Percentiles rank a stretch among this genome's conserved stretches.
These are phyloP conservation scores for Phytopythium kandeliae DNA, from an alignment of 352 stramenopile species.

Conservation along the genomic window DNA sequence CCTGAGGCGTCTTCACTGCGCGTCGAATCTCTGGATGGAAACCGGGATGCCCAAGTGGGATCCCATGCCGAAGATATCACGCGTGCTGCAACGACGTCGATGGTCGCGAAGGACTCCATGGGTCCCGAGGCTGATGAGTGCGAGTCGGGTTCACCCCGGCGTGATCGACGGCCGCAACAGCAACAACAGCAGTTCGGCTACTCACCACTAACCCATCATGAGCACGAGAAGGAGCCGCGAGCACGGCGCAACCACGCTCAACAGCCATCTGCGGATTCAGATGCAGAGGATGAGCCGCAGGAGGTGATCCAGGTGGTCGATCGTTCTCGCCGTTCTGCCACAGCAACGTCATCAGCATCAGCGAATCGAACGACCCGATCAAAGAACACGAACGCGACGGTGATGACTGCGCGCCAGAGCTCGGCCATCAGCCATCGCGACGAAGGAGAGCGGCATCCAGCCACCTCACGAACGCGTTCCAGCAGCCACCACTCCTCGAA, in stretches of 20 bases:
- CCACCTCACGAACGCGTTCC: conserved; percentile 18
- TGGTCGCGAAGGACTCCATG: conserved; percentile 4
- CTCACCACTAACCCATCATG: neutral
- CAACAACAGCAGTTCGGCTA: conserved; percentile 11
- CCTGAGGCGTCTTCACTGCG: neutral
- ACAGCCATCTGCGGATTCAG: conserved; percentile 19
- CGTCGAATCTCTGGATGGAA: conserved; percentile 4
- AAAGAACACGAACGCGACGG: conserved; percentile 24
- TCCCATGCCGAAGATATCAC: neutral
- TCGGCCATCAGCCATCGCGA: conserved; percentile 11
- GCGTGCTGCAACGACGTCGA: neutral
- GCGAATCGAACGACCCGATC: conserved; percentile 32
- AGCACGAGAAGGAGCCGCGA: conserved; percentile 2
- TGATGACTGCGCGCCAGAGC: conserved; percentile 13
- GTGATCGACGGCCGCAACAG: conserved; percentile 9
- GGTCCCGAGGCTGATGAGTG: conserved; percentile 42
- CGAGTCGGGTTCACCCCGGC: conserved; percentile 26
- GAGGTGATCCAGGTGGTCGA: conserved; percentile 38
- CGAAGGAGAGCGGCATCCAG: conserved; percentile 21
- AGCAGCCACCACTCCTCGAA: conserved; percentile 19
- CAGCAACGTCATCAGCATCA: conserved; percentile 8
- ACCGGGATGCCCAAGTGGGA: neutral
- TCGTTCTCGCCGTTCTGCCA: conserved; percentile 13
- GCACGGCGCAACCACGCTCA: neutral
- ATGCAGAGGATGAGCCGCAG: conserved; percentile 34